phyloP scores from a whole-genome alignment of 768 basidiomycete genomes.

The Calocybe cyanea region DNA sequence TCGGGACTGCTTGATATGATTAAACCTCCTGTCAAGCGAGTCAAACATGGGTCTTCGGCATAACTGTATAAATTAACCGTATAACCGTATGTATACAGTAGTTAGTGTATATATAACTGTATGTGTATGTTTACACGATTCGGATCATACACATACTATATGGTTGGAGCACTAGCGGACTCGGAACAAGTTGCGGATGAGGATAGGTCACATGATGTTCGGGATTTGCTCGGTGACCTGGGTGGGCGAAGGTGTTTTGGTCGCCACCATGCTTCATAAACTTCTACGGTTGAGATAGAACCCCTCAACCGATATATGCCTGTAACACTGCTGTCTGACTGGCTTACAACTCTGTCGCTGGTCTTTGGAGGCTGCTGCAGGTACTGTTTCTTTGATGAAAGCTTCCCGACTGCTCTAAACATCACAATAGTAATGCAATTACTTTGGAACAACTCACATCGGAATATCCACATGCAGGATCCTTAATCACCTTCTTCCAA shows the following conservation, averaged over 20 bases:
- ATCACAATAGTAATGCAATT: conserved; percentile 63
- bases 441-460: conserved; percentile 73
- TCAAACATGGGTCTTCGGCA: too few species aligned
- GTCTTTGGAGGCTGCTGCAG: conserved; percentile 93
- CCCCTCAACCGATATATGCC: conserved; percentile 4
- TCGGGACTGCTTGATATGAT: too few species aligned
- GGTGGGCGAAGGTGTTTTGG: not conserved
- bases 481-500: conserved; percentile 85
- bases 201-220: conserved; percentile 5
- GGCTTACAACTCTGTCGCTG: conserved; percentile 64
- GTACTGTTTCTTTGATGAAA: conserved; percentile 20
- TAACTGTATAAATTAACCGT: too few species aligned
- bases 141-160: too few species aligned
- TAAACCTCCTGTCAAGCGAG: too few species aligned
- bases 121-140: too few species aligned
- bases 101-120: too few species aligned
- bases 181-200: conserved; percentile 1
- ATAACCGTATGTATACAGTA: too few species aligned
- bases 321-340: conserved; percentile 27
- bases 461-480: conserved; percentile 65
- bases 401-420: not conserved
- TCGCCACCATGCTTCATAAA: not conserved
- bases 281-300: not conserved
- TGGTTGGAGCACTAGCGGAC: too few species aligned
- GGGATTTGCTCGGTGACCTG: not conserved